phyloP scores from a whole-genome alignment of 1,284 basidiomycete species.

The Moesziomyces antarcticus region DNA sequence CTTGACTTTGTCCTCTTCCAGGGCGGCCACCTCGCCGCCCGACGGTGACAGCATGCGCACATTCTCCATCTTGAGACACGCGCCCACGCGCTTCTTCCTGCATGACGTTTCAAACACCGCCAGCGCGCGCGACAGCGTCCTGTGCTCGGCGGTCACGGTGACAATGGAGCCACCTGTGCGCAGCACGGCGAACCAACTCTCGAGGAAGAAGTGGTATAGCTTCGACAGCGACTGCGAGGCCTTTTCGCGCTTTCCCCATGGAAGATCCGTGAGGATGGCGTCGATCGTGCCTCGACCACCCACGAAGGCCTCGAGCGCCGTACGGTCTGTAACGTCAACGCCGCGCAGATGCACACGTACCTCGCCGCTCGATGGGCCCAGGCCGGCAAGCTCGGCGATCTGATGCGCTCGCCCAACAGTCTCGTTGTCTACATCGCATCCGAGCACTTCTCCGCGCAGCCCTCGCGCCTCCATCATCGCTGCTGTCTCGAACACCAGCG shows the following conservation, averaged over 20 bases:
- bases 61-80: constrained; percentile 24
- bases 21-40: background rate
- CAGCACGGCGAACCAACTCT: constrained; percentile 38
- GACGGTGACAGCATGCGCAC: constrained; percentile 17
- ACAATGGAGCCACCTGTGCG: constrained; percentile 42
- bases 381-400: constrained; percentile 26
- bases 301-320: constrained; percentile 27
- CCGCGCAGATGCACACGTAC: constrained; percentile 15
- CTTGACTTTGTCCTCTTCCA: constrained; percentile 37
- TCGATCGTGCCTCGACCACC: constrained; percentile 35
- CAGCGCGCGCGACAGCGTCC: constrained; percentile 34
- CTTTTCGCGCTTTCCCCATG: constrained; percentile 49
- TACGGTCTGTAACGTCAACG: constrained; percentile 30
- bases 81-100: constrained; percentile 31
- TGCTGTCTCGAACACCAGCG: constrained; percentile 43
- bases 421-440: constrained; percentile 39
- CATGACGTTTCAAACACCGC: constrained; percentile 36
- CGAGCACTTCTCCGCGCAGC: constrained; percentile 24
- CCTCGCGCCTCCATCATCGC: constrained; percentile 42
- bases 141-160: constrained; percentile 44
- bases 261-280: constrained; percentile 50
- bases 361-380: constrained; percentile 2
- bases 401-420: constrained; percentile 24
- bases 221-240: constrained; percentile 33
- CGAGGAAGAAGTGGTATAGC: constrained; percentile 37